Conservation (phyloP, 345 rosid species). For the Populus simonii region DNA sequence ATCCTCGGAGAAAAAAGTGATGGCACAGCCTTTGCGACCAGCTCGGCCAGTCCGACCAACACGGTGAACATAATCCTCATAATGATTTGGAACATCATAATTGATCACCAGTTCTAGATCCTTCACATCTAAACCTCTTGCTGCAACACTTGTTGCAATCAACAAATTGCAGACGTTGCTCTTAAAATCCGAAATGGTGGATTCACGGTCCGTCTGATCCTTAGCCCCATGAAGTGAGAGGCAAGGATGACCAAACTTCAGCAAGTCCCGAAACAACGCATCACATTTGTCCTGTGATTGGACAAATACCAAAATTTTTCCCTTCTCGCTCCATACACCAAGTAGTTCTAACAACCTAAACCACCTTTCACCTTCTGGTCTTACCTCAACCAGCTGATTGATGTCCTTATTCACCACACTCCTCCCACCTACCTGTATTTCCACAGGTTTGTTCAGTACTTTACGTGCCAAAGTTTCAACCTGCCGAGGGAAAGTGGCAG, state of each 20-base stretch:
- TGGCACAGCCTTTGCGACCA: slow-evolving; percentile 89
- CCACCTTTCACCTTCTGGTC: slow-evolving; percentile 87
- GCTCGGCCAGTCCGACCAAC: slow-evolving; percentile 98
- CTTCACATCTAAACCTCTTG: slow-evolving; percentile 96
- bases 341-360: slow-evolving; percentile 80
- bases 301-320: slow-evolving; percentile 80
- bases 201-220: slow-evolving; percentile 94
- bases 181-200: slow-evolving; percentile 88
- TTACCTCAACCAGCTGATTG: slow-evolving; percentile 80
- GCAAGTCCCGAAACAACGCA: slow-evolving; percentile 69
- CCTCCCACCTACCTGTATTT: slow-evolving; percentile 95
- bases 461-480: slow-evolving; percentile 91
- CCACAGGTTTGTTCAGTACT: slow-evolving; percentile 79
- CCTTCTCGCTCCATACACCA: slow-evolving; percentile 97
- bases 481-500: slow-evolving; percentile 96
- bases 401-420: slow-evolving; percentile 97
- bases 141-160: slow-evolving; percentile 92
- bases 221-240: slow-evolving; percentile 95
- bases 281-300: slow-evolving; percentile 92
- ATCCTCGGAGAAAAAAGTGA: slow-evolving; percentile 86
- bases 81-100: slow-evolving; percentile 90
- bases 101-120: slow-evolving; percentile 92
- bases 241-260: slow-evolving; percentile 82
- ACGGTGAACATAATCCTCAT: slow-evolving; percentile 96
- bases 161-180: slow-evolving; percentile 85